Evolutionary conservation across 1,284 basidiomycete species (phyloP), one percentile per base, ranked within the genome.

Genomic region (Phylloporus sp.): DNA sequence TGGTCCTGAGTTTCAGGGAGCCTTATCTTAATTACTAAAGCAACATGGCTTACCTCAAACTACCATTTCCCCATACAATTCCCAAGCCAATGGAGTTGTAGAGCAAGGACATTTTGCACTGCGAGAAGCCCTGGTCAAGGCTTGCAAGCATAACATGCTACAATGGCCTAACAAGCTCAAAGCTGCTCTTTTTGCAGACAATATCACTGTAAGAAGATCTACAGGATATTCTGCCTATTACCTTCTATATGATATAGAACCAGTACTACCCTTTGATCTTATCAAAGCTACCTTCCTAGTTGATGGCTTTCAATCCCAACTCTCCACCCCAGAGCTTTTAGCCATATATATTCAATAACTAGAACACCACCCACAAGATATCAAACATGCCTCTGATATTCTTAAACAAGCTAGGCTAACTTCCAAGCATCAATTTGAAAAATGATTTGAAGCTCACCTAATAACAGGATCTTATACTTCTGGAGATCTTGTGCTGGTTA

Each of bases 71-170:
- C 46, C 56, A 3, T 57, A 57, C 32, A 58, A 58, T 4, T 58
- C 37, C 17, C 49, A 50, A 50, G 49, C 28, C 29, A 50, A 20
- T 50, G 49, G 49, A 50, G 28, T 50, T 31, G 57, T 51, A 50
- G 39, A 58, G 4, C 57, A 58, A 26, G 57, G 37, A 13, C 49
- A 58, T 10, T 58, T 50, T 42, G 29, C 57, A 6, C n/a, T 58
- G 11, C 6, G n/a, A 31, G 57, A 58, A 26, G 37, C 32, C n/a
- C 32, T 40, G 12, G 17, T 51, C 2, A 58, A 58, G 13, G 28
- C 57, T 18, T 58, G 37, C 4, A 39, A 58, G 15, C 47, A 37
- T 6, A 11, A 40, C 0, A 50, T 58, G 8, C 5, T n/a, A 2
- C 4, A n/a, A 6, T 58, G 57, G 57, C 37, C 57, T 1, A 18